Evolutionary conservation across 176 grass and related monocot genomes (phyloP).

Genomic region (Rhynchospora tenuis): DNA sequence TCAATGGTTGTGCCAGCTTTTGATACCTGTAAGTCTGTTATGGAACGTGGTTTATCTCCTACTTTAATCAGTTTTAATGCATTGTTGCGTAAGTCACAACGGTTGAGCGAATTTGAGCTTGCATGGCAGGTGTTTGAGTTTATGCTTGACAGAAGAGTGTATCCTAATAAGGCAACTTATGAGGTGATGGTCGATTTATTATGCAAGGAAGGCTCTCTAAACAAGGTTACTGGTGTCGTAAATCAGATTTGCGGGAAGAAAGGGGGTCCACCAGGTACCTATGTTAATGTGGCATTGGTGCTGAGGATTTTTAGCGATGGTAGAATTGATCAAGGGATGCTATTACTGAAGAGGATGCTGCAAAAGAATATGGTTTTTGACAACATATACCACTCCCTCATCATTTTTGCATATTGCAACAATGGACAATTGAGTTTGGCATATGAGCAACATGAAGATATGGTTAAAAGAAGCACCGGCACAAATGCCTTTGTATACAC

Average conservation of each 20-base stretch:
- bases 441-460: constrained; percentile 32
- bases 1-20: constrained; percentile 53
- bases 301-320: constrained; percentile 44
- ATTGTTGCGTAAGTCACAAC: constrained; percentile 35
- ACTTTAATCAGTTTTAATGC: constrained; percentile 70
- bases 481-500: constrained; percentile 71
- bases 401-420: constrained; percentile 42
- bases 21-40: constrained; percentile 48
- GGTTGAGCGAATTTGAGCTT: constrained; percentile 27
- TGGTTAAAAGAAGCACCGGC: constrained; percentile 43
- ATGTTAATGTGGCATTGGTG: constrained; percentile 37
- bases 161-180: constrained; percentile 54
- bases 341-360: constrained; percentile 67
- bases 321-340: constrained; percentile 46
- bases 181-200: constrained; percentile 60
- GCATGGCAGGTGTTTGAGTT: constrained; percentile 90
- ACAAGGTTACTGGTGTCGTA: constrained; percentile 27
- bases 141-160: constrained; percentile 70
- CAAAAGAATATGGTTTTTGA: constrained; percentile 80
- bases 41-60: constrained; percentile 36
- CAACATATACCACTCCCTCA: constrained; percentile 44
- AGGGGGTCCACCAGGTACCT: constrained; percentile 30
- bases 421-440: constrained; percentile 38
- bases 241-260: constrained; percentile 57
- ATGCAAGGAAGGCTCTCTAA: constrained; percentile 53